Base-by-base conservation (phyloP, 306 rosid species). In the Vachellia collinsii region DNA sequence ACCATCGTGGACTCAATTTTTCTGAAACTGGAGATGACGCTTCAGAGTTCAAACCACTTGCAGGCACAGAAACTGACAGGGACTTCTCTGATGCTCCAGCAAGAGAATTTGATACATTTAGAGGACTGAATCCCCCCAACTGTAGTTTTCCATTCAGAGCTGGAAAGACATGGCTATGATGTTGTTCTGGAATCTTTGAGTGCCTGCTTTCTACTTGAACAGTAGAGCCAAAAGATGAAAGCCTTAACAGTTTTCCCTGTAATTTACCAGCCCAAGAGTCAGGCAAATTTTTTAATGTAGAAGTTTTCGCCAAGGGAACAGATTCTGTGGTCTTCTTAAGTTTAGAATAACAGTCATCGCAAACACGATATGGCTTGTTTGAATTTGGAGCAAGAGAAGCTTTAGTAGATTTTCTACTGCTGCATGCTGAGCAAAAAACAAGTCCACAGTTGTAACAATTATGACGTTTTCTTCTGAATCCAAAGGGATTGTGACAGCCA, bases 371-470 rank as follows among this genome's bases (percentile, higher is more conserved):
- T 25, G 87, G 89, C 84, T 89, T 95, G 84, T 80, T 86, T 74
- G 82, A 62, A 84, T 82, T 86, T 42, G 99, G 98, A 88, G 99
- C 98, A 76, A 95, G 89, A 76, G 99, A 88, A 83, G 99, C 98
- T 86, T 89, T 95, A 61, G 79, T 80, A 82, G 94, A 89, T 88
- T 90, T 95, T 86, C 80, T 91, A 87, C 88, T 89, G 84, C 94
- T 90, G 91, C 99, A 95, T 53, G 88, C 82, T 76, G 93, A 93
- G 89, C 99, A 95, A 78, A 91, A 95, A 54, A 95, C 98, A 61
- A 93, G 86, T 48, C 99, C 99, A 82, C 99, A 95, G 73, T 93
- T 95, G 86, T 95, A 95, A 86, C 99, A 95, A 76, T 95, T 95
- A 86, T 93, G 97, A 73, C 99, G 96, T 79, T 90, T 93, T 84